Evolutionary conservation across 305 asterid species (phyloP), one percentile per base, ranked within the genome.

Genomic region (Stenogyne calaminthoides): DNA sequence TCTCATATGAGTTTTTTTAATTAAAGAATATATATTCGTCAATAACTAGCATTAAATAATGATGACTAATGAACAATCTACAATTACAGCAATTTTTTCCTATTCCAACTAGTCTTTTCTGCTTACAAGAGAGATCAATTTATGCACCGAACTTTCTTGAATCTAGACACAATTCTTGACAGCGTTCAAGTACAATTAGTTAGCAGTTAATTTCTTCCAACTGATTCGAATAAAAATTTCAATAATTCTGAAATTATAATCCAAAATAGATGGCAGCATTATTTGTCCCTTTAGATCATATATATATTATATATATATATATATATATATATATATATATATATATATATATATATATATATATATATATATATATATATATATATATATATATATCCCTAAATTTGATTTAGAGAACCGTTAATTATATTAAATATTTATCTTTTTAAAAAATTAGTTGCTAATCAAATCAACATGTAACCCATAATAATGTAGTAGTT

Each of bases 131-230:
- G 5, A 52, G 2, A 52, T 51, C 27, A 16, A 49, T 49, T 11
- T 3, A 11, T 51, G 22, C 58, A 51, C 4, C 25, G 16, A 6
- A 27, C 34, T 25, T 58, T 71, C 22, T 32, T 62, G 70, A 61
- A 72, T 62, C 54, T 72, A 14, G 76, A 22, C 70, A 47, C 32
- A 29, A 9, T 47, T 62, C 62, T 61, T 44, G 9, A 71, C 61
- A 29, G 19, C 42, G 61, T 72, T 9, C 76, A 62, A 62, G 15
- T 10, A 36, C 69, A 40, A n/a, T 56, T 7, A 57, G 20, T 40
- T 69, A 15, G 47, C 29, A 67, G 8, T 67, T 47, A 58, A 10
- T 52, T 46, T 25, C 36, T 14, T 8, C 29, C 18, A 63, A 14
- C 54, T 22, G 52, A 20, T 25, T 12, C 7, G 9, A 58, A 27